These are phyloP conservation scores for Ceratocystis alfenasii DNA, from an alignment of 2,329 filamentous ascomycete species.

Conservation along the genomic window DNA sequence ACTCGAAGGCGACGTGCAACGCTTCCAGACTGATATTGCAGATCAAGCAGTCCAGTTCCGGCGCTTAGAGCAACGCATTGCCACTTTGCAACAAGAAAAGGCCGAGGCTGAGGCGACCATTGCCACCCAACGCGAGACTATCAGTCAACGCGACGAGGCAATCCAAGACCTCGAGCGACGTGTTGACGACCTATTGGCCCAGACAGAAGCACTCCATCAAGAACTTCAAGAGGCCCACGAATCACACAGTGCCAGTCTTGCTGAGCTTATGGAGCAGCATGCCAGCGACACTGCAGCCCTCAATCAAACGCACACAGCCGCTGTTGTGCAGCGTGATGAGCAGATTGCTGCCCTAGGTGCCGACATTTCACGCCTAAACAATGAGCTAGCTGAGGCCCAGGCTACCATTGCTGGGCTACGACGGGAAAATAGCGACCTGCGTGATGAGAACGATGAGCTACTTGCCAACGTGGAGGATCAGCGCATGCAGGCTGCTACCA, in stretches of 20 bases:
- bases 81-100: slow-evolving; percentile 16
- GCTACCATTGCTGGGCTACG: slow-evolving; percentile 13
- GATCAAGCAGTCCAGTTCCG: not conserved
- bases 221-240: slow-evolving; percentile 33
- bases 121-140: slow-evolving; percentile 29
- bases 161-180: slow-evolving; percentile 36
- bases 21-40: not conserved
- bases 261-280: slow-evolving; percentile 19
- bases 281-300: not conserved
- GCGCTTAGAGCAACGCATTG: not conserved
- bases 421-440: slow-evolving; percentile 15
- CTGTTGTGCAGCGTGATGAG: slow-evolving; percentile 7
- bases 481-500: slow-evolving; percentile 18
- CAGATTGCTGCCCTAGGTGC: slow-evolving; percentile 14
- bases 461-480: slow-evolving; percentile 13
- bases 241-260: slow-evolving; percentile 28
- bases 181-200: slow-evolving; percentile 33
- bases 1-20: slow-evolving; percentile 34
- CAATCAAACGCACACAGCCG: slow-evolving; percentile 4
- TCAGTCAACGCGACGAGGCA: slow-evolving; percentile 31
- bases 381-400: slow-evolving; percentile 15
- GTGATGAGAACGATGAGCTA: slow-evolving; percentile 13
- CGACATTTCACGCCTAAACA: slow-evolving; percentile 16
- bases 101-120: slow-evolving; percentile 29
- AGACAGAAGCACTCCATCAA: slow-evolving; percentile 31